phyloP scores from a whole-genome alignment of 1,284 basidiomycete genomes.

The Dichomitus squalens region DNA sequence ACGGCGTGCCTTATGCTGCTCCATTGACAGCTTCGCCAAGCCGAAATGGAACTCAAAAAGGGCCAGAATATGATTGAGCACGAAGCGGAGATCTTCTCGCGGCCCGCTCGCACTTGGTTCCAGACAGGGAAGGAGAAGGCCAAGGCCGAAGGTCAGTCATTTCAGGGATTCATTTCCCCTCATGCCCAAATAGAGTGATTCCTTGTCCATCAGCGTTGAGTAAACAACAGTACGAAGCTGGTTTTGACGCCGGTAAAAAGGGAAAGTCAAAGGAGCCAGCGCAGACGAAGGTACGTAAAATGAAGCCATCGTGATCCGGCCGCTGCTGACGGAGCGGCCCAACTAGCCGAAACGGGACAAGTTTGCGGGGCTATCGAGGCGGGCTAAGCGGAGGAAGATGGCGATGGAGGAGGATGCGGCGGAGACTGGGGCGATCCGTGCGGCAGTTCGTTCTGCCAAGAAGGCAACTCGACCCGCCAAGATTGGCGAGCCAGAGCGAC shows the following conservation, averaged over 20 bases:
- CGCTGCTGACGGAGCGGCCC: constrained; percentile 16
- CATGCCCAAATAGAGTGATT: background rate
- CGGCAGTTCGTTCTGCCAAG: constrained; percentile 86
- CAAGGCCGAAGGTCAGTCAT: constrained; percentile 69
- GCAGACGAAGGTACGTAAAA: constrained; percentile 35
- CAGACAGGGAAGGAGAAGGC: constrained; percentile 87
- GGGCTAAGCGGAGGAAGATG: constrained; percentile 84
- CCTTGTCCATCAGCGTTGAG: constrained; percentile 55
- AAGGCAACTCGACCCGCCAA: constrained; percentile 66
- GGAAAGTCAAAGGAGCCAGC: constrained; percentile 28
- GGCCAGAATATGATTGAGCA: constrained; percentile 97
- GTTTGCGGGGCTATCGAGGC: constrained; percentile 83
- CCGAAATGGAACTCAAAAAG: constrained; percentile 96
- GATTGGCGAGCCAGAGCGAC: constrained; percentile 44
- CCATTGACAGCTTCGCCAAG: constrained; percentile 68
- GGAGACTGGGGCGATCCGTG: constrained; percentile 57
- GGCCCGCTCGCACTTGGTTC: constrained; percentile 98
- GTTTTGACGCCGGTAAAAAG: constrained; percentile 37
- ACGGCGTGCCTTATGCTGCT: constrained; percentile 2
- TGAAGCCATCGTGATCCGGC: constrained; percentile 10
- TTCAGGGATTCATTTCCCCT: constrained; percentile 10
- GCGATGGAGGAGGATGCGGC: constrained; percentile 77
- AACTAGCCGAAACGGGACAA: constrained; percentile 70
- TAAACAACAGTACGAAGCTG: constrained; percentile 71
- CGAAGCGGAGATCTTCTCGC: constrained; percentile 90